Conservation (phyloP, 805 yeast species). For the Yueomyces sinensis region DNA sequence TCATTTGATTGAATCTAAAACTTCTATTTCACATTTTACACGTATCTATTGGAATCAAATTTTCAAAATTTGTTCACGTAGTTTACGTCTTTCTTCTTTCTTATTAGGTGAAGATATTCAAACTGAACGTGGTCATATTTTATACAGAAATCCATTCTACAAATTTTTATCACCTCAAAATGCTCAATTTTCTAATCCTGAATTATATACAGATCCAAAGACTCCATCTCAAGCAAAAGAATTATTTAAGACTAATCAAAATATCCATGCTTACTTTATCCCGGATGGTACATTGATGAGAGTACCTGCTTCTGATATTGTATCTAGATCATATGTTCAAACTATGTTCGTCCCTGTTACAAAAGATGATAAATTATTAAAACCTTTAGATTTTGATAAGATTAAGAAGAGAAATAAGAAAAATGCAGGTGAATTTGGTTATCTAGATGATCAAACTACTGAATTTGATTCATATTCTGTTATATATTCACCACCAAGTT, state of each 20-base stretch:
- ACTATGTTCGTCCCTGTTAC: constrained; percentile 74
- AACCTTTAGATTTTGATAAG: constrained; percentile 19
- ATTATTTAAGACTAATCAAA: constrained; percentile 30
- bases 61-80: constrained; percentile 40
- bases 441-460: constrained; percentile 29
- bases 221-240: constrained; percentile 31
- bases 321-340: constrained; percentile 49
- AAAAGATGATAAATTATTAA: constrained; percentile 52
- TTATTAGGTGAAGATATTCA: constrained; percentile 49
- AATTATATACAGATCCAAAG: constrained; percentile 42
- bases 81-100: constrained; percentile 70
- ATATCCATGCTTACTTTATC: constrained; percentile 43
- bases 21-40: constrained; percentile 24
- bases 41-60: constrained; percentile 48
- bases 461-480: constrained; percentile 42
- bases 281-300: constrained; percentile 76
- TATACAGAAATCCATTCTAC: constrained; percentile 38
- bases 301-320: constrained; percentile 76
- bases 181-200: constrained; percentile 32
- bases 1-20: constrained; percentile 14
- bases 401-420: constrained; percentile 25
- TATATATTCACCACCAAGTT: constrained; percentile 79
- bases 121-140: constrained; percentile 56
- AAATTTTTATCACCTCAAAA: constrained; percentile 27
- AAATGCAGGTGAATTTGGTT: constrained; percentile 31